Evolutionary conservation across 176 grass and related monocot species (phyloP), one percentile per base, ranked within the genome.

Genomic region (Lolium perenne): DNA sequence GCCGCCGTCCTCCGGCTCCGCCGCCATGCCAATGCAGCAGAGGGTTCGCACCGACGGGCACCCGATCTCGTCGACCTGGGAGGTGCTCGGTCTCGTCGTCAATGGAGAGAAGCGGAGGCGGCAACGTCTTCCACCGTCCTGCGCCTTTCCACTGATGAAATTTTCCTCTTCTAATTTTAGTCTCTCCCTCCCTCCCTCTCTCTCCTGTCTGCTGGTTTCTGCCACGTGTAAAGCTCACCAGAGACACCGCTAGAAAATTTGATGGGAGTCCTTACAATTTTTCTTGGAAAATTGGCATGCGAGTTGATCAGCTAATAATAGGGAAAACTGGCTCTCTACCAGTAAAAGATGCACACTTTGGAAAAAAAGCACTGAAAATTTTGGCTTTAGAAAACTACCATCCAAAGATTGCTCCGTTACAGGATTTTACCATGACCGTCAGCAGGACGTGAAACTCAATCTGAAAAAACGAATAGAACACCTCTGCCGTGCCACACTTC

Each of bases 101-200:
- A 21, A 89, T 60, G 69, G 57, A 26, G 17, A 46, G n/a, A 35
- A 12, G 18, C 48, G 0, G 12, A 26, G 21, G 68, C 4, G 18
- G 68, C 32, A 80, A 22, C 22, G 26, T 75, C 72, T 75, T 75
- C 47, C 72, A 75, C 51, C 41, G n/a, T 75, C 53, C 23, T 23
- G 26, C 26, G 63, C 20, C 11, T n/a, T 41, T 1, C 32, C 1
- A 12, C 18, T 3, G 40, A 38, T 38, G 17, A 5, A 48, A 14
- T 72, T 25, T 18, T 3, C 25, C 16, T 2, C 11, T 40, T 58
- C 78, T 82, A 86, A 70, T 77, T 77, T 89, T 89, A 86, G 83
- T 29, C 5, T 11, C 38, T 41, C 38, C 16, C 16, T 83, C n/a
- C 61, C 22, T 10, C 6, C 71, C 17, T 38, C 51, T 13, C 14